A percentile compares a stretch with the other conserved stretches of the same genome.
These are phyloP conservation scores for Suhomyces faveliae DNA, from an alignment of 805 yeast genomes.

Conservation along the genomic window DNA sequence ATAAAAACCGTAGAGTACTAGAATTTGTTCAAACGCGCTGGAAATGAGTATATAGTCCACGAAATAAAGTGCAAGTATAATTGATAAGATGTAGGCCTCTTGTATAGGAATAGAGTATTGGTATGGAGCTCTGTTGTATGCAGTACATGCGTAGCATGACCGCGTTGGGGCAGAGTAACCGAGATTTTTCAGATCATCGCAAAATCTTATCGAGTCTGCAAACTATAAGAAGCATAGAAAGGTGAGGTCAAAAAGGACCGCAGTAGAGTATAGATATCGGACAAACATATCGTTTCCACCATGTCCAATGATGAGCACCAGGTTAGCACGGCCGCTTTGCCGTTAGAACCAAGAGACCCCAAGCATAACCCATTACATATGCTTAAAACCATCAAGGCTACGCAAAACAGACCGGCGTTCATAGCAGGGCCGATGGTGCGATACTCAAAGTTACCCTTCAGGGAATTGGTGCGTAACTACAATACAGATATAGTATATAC, in stretches of 20 bases:
- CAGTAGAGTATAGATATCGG: background rate
- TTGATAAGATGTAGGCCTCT: no score
- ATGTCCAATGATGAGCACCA: background rate
- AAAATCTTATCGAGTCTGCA: background rate
- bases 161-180: background rate
- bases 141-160: background rate
- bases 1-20: background rate
- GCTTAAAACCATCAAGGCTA: constrained; percentile 21
- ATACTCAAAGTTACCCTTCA: constrained; percentile 89
- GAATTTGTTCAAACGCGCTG: no score
- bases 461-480: constrained; percentile 71
- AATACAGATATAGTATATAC: constrained; percentile 82
- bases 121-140: no score
- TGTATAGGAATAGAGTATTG: no score
- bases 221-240: background rate
- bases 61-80: no score
- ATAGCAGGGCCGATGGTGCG: constrained; percentile 93
- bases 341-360: constrained; percentile 17
- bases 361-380: constrained; percentile 35
- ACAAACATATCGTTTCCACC: background rate
- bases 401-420: constrained; percentile 35
- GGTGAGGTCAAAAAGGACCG: background rate
- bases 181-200: background rate
- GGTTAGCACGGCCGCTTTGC: background rate
- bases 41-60: background rate